Conservation (phyloP, 2,329 filamentous ascomycete species). For the Tolypocladium paradoxum region DNA sequence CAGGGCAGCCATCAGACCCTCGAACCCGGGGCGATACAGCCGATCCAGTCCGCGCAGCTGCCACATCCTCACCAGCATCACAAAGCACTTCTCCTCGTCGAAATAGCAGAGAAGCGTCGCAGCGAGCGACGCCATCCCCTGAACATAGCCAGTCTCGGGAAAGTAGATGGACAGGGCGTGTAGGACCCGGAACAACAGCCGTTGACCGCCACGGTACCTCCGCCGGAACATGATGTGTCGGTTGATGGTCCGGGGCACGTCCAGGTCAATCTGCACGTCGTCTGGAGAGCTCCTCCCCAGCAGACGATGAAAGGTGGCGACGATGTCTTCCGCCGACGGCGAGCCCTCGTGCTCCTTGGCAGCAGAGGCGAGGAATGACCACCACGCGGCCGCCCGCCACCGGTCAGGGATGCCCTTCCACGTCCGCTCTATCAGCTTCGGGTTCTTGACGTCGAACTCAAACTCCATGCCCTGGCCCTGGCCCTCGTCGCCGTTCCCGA, state of each 20-base stretch:
- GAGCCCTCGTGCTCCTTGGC: conserved; percentile 53
- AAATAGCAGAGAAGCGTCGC: conserved; percentile 94
- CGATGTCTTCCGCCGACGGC: conserved; percentile 59
- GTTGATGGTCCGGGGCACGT: conserved; percentile 90
- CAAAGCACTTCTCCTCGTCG: conserved; percentile 86
- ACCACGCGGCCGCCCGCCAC: conserved; percentile 91
- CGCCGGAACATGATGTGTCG: conserved; percentile 95
- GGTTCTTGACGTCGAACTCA: conserved; percentile 71
- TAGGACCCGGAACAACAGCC: conserved; percentile 82
- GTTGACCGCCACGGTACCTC: conserved; percentile 84
- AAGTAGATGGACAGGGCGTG: conserved; percentile 89
- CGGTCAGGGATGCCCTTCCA: conserved; percentile 98
- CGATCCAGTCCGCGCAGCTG: conserved; percentile 74
- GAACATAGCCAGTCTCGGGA: conserved; percentile 85
- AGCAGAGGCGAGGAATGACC: conserved; percentile 75
- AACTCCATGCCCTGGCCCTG: conserved; percentile 52
- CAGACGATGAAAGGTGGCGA: conserved; percentile 60
- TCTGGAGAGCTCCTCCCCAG: conserved; percentile 70
- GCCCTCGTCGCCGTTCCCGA: conserved; percentile 35
- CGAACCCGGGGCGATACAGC: conserved; percentile 76
- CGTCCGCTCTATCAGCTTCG: conserved; percentile 81
- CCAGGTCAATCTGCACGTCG: conserved; percentile 93
- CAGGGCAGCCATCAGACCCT: conserved; percentile 75
- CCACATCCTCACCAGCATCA: conserved; percentile 96
- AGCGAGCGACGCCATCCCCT: conserved; percentile 91